Evolutionary conservation across 1,284 basidiomycete genomes (phyloP), one percentile per base, ranked within the genome.

Genomic region (Veloporphyrellus conicus): DNA sequence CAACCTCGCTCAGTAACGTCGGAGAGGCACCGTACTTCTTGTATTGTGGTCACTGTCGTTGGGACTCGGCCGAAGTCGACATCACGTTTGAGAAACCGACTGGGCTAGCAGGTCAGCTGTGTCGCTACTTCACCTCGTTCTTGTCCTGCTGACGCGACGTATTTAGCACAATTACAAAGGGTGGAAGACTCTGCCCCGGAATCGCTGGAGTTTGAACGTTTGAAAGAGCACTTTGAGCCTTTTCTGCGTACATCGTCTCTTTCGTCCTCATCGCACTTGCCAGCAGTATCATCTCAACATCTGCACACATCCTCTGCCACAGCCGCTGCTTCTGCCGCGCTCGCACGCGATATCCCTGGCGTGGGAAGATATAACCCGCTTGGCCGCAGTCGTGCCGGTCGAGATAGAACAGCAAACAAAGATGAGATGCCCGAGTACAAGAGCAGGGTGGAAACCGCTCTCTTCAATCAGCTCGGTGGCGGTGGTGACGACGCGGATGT

Each of bases 1-100:
- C 68, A 11, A 63, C 77, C 12, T 70, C 79, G 23, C 66, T 80
- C 48, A 77, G 71, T 52, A 68, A 79, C 34, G 70, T 86, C 35
- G 86, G 90, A 46, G 84, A 90, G 63, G 82, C 91, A 1, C 93
- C 92, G 1, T 99, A 93, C 71, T 85, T 92, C 59, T 77, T 99
- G 1, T 84, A 86, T 56, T 99, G 96, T 69, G 84, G 89, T 49
- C 83, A 87, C 61, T 99, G 96, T 62, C 79, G 88, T 63, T 99
- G 96, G 95, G 91, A 95, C 66, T 95, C 92, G 54, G 84, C 85
- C 7, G 83, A 90, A 63, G 82, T 94, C 1, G 90, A 87, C 0
- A 89, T 95, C 62, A 87, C 83, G 10, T 98, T 98, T 58, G 95
- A 98, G 61, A 99, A 98, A 66, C 90, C 93, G 0, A 94, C 93